phyloP scores from a whole-genome alignment of 331 rosid species.

The Saraca asoca region DNA sequence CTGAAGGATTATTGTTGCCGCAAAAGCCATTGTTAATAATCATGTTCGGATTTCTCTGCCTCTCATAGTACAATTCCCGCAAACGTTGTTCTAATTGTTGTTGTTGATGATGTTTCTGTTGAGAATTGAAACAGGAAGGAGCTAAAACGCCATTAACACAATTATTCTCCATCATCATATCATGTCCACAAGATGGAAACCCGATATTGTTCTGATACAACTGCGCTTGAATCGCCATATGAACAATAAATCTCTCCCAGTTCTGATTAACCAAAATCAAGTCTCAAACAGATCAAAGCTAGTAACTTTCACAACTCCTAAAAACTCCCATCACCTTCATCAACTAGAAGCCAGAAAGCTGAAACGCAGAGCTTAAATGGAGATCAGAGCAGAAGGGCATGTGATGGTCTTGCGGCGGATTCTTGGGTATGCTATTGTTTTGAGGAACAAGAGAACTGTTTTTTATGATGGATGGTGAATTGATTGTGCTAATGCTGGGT shows the following conservation, averaged over 20 bases:
- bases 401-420: slow-evolving; percentile 12
- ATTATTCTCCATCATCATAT: slow-evolving; percentile 38
- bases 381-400: slow-evolving; percentile 4
- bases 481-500: too few species aligned
- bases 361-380: neutral
- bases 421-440: neutral
- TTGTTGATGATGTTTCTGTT: slow-evolving; percentile 37
- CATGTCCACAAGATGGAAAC: slow-evolving; percentile 45
- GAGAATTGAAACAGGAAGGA: slow-evolving; percentile 42
- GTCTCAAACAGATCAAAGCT: neutral
- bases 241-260: neutral
- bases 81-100: slow-evolving; percentile 35
- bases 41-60: slow-evolving; percentile 29
- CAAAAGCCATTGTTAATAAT: slow-evolving; percentile 4
- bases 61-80: slow-evolving; percentile 32
- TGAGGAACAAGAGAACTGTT: slow-evolving; percentile 25
- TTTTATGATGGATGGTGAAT: slow-evolving; percentile 27
- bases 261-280: neutral
- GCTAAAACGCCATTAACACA: slow-evolving; percentile 21
- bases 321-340: slow-evolving; percentile 5
- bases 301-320: neutral
- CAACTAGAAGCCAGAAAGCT: neutral
- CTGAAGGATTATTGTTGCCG: neutral
- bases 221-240: slow-evolving; percentile 76
- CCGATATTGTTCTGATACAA: slow-evolving; percentile 42